Conservation (phyloP, 1,139 yeast species). For the Lodderomyces parapsilosis region DNA sequence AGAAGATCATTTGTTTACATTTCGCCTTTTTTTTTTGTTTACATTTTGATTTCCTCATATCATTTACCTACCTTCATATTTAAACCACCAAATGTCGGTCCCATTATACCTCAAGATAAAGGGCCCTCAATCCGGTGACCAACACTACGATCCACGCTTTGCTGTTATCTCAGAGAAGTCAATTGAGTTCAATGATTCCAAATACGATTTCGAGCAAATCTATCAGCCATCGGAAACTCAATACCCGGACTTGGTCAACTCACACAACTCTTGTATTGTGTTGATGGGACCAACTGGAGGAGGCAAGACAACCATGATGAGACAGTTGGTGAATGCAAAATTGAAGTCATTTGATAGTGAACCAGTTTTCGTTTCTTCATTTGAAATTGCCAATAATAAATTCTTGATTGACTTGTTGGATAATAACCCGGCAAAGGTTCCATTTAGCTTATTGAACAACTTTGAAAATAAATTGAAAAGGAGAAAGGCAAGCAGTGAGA, state of each 20-base stretch:
- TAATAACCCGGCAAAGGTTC: constrained; percentile 7
- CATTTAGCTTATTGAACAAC: constrained; percentile 13
- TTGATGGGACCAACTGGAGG: constrained; percentile 37
- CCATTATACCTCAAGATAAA: constrained; percentile 28
- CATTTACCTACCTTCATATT: neutral
- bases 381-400: constrained; percentile 30
- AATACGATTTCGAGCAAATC: constrained; percentile 23
- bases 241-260: constrained; percentile 16
- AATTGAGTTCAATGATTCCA: constrained; percentile 21
- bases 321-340: constrained; percentile 15
- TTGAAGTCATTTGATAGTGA: constrained; percentile 9
- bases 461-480: constrained; percentile 19
- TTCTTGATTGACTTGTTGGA: constrained; percentile 22
- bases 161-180: constrained; percentile 9
- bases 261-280: constrained; percentile 19
- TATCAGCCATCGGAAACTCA: constrained; percentile 14
- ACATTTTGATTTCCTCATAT: neutral
- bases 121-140: constrained; percentile 9
- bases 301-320: constrained; percentile 33
- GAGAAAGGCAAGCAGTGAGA: constrained; percentile 8
- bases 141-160: constrained; percentile 4
- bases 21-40: neutral
- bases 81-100: constrained; percentile 14
- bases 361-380: constrained; percentile 23
- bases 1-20: too few relatives aligned